Conservation (phyloP, 345 rosid species). For the Lepidium africanum region DNA sequence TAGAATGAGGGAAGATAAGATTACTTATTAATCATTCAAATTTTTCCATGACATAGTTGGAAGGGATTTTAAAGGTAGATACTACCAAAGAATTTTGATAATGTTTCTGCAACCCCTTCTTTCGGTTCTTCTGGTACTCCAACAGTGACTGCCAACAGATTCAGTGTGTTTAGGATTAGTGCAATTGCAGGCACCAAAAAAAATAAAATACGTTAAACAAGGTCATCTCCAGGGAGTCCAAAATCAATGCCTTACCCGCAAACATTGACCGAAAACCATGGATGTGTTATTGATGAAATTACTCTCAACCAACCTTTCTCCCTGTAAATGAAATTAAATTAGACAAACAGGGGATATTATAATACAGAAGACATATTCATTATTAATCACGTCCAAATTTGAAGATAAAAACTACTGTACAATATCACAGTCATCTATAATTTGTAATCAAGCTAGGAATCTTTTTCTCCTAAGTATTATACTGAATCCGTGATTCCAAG, state of each 20-base stretch:
- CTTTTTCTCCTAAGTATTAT: background rate
- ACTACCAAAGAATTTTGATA: slow-evolving; percentile 80
- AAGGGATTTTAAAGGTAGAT: background rate
- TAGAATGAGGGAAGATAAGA: background rate
- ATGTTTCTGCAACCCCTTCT: slow-evolving; percentile 81
- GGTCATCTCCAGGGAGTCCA: slow-evolving; percentile 6
- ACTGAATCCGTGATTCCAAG: background rate
- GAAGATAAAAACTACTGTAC: slow-evolving; percentile 7
- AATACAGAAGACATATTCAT: background rate
- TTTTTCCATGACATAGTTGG: background rate
- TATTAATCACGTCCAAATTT: background rate
- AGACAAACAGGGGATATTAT: background rate
- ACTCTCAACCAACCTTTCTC: slow-evolving; percentile 82
- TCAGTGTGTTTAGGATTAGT: background rate
- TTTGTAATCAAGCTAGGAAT: slow-evolving; percentile 1
- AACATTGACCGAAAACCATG: slow-evolving; percentile 84
- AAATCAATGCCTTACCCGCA: slow-evolving; percentile 49
- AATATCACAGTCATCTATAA: background rate
- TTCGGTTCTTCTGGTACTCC: slow-evolving; percentile 89
- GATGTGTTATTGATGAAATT: slow-evolving; percentile 92
- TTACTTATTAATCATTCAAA: background rate
- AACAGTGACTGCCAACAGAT: slow-evolving; percentile 51
- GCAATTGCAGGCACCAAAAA: background rate
- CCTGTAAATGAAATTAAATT: slow-evolving; percentile 41
- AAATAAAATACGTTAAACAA: background rate